phyloP scores from a whole-genome alignment of 106 monocot genomes.

The Phalaenopsis equestris region DNA sequence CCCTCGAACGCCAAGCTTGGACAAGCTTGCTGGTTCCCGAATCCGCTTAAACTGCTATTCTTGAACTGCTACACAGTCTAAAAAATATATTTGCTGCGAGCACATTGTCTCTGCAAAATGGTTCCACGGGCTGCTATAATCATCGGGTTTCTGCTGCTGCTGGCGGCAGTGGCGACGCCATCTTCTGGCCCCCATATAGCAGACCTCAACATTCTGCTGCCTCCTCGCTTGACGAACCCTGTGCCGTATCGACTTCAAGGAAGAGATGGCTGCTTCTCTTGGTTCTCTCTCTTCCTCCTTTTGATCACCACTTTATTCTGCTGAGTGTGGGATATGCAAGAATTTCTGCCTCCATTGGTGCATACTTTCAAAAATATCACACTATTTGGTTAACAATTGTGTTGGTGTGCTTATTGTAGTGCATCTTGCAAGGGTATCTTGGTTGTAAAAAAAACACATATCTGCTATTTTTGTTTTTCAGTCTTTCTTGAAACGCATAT shows the following conservation, averaged over 20 bases:
- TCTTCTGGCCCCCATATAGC: slow-evolving; percentile 68
- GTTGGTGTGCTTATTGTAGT: not conserved
- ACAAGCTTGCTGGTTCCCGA: not conserved
- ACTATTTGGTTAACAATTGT: not conserved
- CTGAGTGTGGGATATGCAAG: not conserved
- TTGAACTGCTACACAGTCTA: not conserved
- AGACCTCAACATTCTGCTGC: slow-evolving; percentile 78
- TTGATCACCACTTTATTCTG: not conserved
- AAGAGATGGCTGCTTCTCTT: slow-evolving; percentile 77
- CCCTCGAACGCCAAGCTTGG: too few relatives aligned
- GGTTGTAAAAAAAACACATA: not conserved
- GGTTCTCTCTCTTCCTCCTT: slow-evolving; percentile 28
- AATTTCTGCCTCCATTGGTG: not conserved
- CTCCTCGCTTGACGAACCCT: slow-evolving; percentile 70
- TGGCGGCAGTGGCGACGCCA: slow-evolving; percentile 2
- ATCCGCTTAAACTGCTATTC: not conserved
- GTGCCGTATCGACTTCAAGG: slow-evolving; percentile 72
- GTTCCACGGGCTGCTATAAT: not conserved
- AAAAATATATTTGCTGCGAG: not conserved
- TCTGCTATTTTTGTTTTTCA: not conserved
- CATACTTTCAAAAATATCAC: not conserved
- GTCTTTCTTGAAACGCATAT: not conserved
- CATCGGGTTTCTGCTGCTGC: slow-evolving; percentile 2
- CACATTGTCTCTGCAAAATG: not conserved
- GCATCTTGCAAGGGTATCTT: not conserved